Evolutionary conservation across 306 rosid genomes (phyloP), one percentile per base, ranked within the genome.

Genomic region (Benincasa hispida): DNA sequence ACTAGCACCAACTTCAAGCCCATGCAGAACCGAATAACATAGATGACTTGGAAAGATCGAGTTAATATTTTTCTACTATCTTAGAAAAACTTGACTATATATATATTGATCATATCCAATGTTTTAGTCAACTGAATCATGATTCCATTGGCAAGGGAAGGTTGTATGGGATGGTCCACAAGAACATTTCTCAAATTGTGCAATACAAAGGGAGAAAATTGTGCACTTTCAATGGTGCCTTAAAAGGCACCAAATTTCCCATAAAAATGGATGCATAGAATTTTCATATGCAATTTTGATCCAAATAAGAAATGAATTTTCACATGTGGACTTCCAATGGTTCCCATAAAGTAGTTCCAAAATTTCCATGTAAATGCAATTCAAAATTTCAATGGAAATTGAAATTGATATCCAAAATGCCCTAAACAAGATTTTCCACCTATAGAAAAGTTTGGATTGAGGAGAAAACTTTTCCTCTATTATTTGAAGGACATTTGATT

Each of bases 221-320:
- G 18, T 65, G 72, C 72, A 65, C 72, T 37, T 65, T 65, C 18
- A 65, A 37, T 65, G 72, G 50, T 65, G 72, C 72, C 50, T 25
- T 30, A 65, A 65, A n/a, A 65, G 50, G 30, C 5, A 37, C 72
- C 17, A 63, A 63, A 32, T 32, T 63, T 63, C 27, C 34, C 70
- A 63, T 63, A 34, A 32, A n/a, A 62, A 15, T 39, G 47, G 17
- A 63, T 63, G 47, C 25, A 18, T 10, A 65, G 45, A 34, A 35
- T 65, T 62, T 62, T 34, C 47, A 6, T 34, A 18, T 62, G 5
- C 51, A 45, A 62, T 39, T 7, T 39, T 39, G 42, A 34, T n/a
- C n/a, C n/a, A n/a, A n/a, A n/a, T n/a, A 32, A 3, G 5, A 32
- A 3, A 32, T 3, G 18, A 13, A 28, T 28, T 60, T 28, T 60